A percentile compares a stretch with the other conserved stretches of the same genome.
Conservation (phyloP, 176 grass and related monocot species). For the Areca catechu region DNA sequence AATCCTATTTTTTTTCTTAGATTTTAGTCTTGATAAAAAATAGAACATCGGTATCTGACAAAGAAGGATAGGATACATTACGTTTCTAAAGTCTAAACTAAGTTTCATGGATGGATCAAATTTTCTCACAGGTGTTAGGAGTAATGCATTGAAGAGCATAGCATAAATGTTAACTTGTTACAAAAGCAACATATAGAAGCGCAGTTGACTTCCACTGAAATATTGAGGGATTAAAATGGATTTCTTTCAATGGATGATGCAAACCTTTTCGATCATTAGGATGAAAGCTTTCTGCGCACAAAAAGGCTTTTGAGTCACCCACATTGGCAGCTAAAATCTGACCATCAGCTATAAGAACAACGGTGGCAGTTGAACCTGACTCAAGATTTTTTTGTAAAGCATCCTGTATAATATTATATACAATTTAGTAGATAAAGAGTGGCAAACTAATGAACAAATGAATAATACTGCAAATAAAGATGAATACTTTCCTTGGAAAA, state of each 20-base stretch:
- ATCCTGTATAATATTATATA: conserved; percentile 43
- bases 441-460: not conserved
- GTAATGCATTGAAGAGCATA: too few relatives aligned
- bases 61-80: too few relatives aligned
- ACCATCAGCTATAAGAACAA: conserved; percentile 77
- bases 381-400: conserved; percentile 49
- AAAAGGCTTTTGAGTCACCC: conserved; percentile 88
- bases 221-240: not conserved
- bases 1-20: too few relatives aligned
- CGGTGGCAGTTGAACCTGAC: conserved; percentile 71
- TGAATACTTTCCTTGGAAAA: conserved; percentile 74
- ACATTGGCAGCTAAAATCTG: conserved; percentile 79
- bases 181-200: not conserved
- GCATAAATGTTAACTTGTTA: too few relatives aligned
- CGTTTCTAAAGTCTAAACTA: too few relatives aligned
- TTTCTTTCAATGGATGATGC: conserved; percentile 11
- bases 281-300: conserved; percentile 54
- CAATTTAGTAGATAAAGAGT: not conserved
- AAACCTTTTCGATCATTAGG: conserved; percentile 32
- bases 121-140: too few relatives aligned
- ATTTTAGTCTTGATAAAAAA: too few relatives aligned
- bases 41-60: too few relatives aligned
- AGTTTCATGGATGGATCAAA: too few relatives aligned
- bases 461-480: not conserved
- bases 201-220: not conserved